Evolutionary conservation across 2,329 filamentous ascomycete genomes (phyloP), one percentile per base, ranked within the genome.

Genomic region (Tolypocladium inflatum): DNA sequence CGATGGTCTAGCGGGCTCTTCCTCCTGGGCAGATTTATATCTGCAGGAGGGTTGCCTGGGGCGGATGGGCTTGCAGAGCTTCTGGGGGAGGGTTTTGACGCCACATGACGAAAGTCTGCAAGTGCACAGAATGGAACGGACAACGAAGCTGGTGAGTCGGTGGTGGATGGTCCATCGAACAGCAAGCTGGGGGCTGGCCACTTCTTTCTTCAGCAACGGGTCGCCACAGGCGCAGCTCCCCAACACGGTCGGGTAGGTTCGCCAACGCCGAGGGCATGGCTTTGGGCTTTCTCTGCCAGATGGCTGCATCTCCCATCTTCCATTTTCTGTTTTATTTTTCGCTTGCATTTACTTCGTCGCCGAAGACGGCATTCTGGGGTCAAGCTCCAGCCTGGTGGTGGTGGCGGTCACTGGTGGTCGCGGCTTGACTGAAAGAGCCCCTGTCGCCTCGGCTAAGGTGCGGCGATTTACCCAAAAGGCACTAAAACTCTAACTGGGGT

Each of bases 401-500:
- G 30, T 13, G 17, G 48, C 21, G 30, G 17, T 35, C 30, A 17
- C 48, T 48, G 45, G 43, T 37, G 33, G 51, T 30, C 15, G 30
- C 15, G 23, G 42, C 43, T 19, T 4, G 21, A 23, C 23, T 26
- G 53, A 53, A 53, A 13, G 55, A 33, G 30, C 51, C 62, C 65
- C 63, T 64, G 67, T 62, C 63, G 57, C 45, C 53, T 69, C 71
- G 72, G 72, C 66, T 74, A 74, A 74, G 70, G 66, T 71, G 64
- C 71, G 71, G 71, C 68, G 64, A 71, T 70, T 72, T 71, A 67
- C 63, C 63, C 63, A 64, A 65, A 64, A 64, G 65, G 64, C 66
- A 67, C 72, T 74, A 72, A 74, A 74, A 73, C 70, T 74, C 69
- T 66, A 70, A 67, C 65, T 45, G 58, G 63, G 62, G 63, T 63